Conservation (phyloP, 1,139 yeast genomes). For the Saccharomyces hybrid region DNA sequence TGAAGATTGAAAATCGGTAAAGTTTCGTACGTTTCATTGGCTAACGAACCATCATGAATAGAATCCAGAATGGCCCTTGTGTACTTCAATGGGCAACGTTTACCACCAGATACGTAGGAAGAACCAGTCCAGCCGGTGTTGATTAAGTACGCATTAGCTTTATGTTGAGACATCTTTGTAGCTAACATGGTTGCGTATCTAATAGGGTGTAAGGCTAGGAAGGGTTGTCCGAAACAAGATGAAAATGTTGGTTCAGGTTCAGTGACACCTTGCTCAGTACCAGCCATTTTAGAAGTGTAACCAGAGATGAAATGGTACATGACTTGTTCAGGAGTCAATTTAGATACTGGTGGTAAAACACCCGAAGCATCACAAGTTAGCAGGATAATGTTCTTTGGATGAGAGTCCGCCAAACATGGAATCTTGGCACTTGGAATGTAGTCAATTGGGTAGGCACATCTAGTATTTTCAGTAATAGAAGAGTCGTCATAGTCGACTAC, state of each 20-base stretch:
- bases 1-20: conserved; percentile 83
- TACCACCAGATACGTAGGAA: conserved; percentile 87
- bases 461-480: conserved; percentile 88
- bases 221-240: conserved; percentile 98
- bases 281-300: conserved; percentile 98
- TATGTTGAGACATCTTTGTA: conserved; percentile 82
- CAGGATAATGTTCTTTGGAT: conserved; percentile 87
- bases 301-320: conserved; percentile 99
- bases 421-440: conserved; percentile 93
- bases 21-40: conserved; percentile 70
- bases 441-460: conserved; percentile 98
- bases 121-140: conserved; percentile 99
- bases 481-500: conserved; percentile 79
- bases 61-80: conserved; percentile 95
- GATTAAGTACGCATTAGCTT: conserved; percentile 91
- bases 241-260: conserved; percentile 98
- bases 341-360: conserved; percentile 94
- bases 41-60: conserved; percentile 85
- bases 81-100: conserved; percentile 95
- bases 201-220: conserved; percentile 97
- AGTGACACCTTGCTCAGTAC: conserved; percentile 97
- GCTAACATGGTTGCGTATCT: conserved; percentile 94
- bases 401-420: conserved; percentile 84
- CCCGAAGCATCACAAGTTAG: conserved; percentile 98
- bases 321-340: conserved; percentile 88